Conservation (phyloP, 345 rosid genomes). For the Pistacia vera region DNA sequence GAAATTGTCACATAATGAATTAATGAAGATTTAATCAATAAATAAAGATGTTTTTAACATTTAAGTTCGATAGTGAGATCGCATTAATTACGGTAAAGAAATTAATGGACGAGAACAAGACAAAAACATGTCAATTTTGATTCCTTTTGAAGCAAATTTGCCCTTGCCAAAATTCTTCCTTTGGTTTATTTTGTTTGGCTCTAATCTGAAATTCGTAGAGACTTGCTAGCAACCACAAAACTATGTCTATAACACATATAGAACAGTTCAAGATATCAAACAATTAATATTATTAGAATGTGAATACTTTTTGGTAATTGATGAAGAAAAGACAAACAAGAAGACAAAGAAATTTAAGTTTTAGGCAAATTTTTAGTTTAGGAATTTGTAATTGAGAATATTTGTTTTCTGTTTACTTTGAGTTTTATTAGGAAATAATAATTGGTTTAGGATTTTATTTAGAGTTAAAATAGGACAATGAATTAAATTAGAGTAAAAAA, state of each 20-base stretch:
- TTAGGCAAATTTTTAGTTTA: too few relatives aligned
- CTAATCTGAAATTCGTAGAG: not conserved
- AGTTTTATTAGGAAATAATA: too few relatives aligned
- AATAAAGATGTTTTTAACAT: not conserved
- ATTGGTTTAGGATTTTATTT: too few relatives aligned
- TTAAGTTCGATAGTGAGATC: too few relatives aligned
- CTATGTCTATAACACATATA: not conserved
- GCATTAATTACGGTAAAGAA: not conserved
- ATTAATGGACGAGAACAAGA: not conserved
- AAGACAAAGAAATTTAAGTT: too few relatives aligned
- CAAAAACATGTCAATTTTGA: not conserved
- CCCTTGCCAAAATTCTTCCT: not conserved
- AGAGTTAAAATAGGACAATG: too few relatives aligned
- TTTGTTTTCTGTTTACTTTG: too few relatives aligned
- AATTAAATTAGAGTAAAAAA: too few relatives aligned
- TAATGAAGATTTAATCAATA: not conserved
- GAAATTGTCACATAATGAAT: not conserved
- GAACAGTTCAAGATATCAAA: not conserved
- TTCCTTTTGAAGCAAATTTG: slow-evolving; percentile 1
- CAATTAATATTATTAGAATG: not conserved
- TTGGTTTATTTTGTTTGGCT: slow-evolving; percentile 15
- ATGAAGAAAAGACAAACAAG: too few relatives aligned
- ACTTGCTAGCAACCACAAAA: not conserved
- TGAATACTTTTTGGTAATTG: too few relatives aligned
- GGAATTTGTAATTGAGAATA: too few relatives aligned